Evolutionary conservation across 148 eudicot species (phyloP).

Genomic region (Amaranthus hypochondriacus): DNA sequence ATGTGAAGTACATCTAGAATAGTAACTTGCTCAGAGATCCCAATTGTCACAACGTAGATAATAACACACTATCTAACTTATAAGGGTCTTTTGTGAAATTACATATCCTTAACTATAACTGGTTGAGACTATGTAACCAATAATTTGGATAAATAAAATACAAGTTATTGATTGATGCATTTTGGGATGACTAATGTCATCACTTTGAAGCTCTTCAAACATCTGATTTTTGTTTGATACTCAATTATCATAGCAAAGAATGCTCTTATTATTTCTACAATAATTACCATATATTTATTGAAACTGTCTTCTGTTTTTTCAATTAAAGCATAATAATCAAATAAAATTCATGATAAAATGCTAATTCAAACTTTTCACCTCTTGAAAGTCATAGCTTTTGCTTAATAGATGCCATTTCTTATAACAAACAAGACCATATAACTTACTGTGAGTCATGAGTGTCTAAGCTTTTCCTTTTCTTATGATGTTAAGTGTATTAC

Average conservation of each 20-base stretch:
- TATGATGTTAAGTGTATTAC: conserved; percentile 4
- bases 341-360: background rate
- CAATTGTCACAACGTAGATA: too few relatives aligned
- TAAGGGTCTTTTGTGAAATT: too few relatives aligned
- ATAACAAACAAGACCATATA: background rate
- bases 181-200: background rate
- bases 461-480: background rate
- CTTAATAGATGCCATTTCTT: background rate
- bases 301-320: background rate
- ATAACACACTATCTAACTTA: too few relatives aligned
- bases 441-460: conserved; percentile 16
- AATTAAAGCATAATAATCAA: background rate
- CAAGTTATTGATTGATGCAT: background rate
- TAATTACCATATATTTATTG: background rate
- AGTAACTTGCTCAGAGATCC: too few relatives aligned
- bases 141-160: too few relatives aligned
- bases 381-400: background rate
- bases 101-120: too few relatives aligned
- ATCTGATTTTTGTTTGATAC: background rate
- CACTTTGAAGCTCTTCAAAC: background rate
- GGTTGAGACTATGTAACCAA: too few relatives aligned
- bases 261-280: background rate
- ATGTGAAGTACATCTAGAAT: too few relatives aligned
- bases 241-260: background rate
- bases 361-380: background rate